A percentile compares a stretch with the other conserved stretches of the same genome.
These are phyloP conservation scores for Plasmodium knowlesi DNA, from an alignment of 169 alveolate genomes.

Conservation along the genomic window DNA sequence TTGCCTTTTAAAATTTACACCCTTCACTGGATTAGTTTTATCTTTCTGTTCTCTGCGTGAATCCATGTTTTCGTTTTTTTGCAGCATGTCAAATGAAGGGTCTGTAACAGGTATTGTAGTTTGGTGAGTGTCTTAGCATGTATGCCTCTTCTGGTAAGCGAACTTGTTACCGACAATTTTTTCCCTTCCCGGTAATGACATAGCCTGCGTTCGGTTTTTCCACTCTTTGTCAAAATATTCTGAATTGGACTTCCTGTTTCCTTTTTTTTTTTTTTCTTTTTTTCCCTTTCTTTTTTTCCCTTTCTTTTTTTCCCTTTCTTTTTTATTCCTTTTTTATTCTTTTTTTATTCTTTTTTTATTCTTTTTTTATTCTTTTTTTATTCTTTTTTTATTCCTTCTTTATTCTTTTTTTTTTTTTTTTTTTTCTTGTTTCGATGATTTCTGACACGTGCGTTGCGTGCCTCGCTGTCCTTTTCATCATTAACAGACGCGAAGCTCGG, in stretches of 20 bases:
- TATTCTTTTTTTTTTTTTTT: background rate
- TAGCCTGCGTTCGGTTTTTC: background rate
- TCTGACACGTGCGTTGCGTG: background rate
- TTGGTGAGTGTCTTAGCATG: background rate
- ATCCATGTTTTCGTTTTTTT: background rate
- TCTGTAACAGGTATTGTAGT: background rate
- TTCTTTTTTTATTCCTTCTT: too few species aligned
- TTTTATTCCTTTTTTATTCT: background rate
- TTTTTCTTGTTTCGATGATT: background rate
- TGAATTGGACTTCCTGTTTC: background rate
- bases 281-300: background rate
- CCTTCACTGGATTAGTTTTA: background rate
- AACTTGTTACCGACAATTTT: background rate
- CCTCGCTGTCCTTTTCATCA: conserved; percentile 1
- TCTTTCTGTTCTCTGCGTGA: background rate
- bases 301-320: background rate
- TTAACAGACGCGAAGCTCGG: background rate
- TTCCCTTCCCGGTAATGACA: background rate
- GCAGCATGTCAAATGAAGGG: background rate
- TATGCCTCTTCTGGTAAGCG: background rate
- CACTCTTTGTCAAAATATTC: background rate
- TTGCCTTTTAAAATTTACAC: conserved; percentile 7
- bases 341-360: background rate
- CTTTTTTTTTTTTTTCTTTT: background rate
- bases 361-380: background rate